Conservation (phyloP, 2,329 filamentous ascomycete species). For the Aspergillus intermedius region DNA sequence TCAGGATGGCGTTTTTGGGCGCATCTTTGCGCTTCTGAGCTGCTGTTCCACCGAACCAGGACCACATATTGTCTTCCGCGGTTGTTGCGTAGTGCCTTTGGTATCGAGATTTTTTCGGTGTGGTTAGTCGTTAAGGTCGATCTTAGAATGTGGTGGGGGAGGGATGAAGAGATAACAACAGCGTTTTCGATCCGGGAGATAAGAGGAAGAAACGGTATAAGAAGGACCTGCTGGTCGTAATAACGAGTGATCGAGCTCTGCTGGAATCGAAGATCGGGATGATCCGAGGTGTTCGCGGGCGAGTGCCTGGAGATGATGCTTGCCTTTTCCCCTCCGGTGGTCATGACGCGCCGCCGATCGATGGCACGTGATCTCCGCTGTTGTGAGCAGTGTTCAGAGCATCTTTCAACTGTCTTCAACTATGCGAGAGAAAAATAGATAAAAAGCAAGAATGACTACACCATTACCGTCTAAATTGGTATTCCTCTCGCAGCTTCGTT, state of each 20-base stretch:
- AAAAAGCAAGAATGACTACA: slow-evolving; percentile 34
- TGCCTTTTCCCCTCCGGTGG: background rate
- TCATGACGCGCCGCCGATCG: background rate
- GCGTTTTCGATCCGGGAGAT: background rate
- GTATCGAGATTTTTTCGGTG: background rate
- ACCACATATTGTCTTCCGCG: slow-evolving; percentile 53
- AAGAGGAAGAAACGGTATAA: background rate
- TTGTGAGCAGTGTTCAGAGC: background rate
- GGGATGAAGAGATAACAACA: background rate
- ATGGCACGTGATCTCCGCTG: background rate
- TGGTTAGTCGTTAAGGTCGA: background rate
- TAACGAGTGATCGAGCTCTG: background rate
- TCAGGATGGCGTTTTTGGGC: slow-evolving; percentile 93
- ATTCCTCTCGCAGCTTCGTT: slow-evolving; percentile 57
- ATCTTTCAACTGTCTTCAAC: background rate
- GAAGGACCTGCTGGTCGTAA: too few relatives aligned
- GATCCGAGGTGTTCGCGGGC: background rate
- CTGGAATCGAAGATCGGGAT: background rate
- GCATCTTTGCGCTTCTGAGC: slow-evolving; percentile 85
- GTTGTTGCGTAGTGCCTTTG: background rate
- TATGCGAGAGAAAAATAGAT: background rate
- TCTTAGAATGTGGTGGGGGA: background rate
- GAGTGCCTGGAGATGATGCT: background rate
- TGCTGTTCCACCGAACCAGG: slow-evolving; percentile 83
- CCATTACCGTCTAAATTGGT: slow-evolving; percentile 60